phyloP scores from a whole-genome alignment of 768 basidiomycete species.

The Peribolospora kevripleyi region DNA sequence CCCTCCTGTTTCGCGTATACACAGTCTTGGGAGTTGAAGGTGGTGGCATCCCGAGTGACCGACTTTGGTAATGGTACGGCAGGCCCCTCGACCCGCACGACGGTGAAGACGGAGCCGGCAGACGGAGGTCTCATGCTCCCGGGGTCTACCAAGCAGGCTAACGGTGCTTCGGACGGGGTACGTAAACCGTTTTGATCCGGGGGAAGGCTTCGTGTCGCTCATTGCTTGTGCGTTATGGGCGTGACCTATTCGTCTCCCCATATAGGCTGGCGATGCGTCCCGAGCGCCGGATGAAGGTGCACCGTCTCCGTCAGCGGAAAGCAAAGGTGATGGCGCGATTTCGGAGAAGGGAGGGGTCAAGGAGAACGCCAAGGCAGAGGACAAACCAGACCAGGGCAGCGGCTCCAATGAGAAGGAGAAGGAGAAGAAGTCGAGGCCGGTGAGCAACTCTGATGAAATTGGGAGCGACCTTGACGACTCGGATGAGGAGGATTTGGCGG shows the following conservation, averaged over 20 bases:
- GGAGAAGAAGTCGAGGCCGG: slow-evolving; percentile 9
- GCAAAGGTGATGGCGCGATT: too few species aligned
- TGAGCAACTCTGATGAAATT: slow-evolving; percentile 44
- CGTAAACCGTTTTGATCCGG: too few species aligned
- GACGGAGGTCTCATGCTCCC: neutral
- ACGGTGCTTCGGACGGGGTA: too few species aligned
- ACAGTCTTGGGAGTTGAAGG: slow-evolving; percentile 91
- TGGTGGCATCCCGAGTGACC: slow-evolving; percentile 80
- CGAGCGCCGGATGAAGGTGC: too few species aligned
- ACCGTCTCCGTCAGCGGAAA: too few species aligned
- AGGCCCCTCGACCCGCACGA: slow-evolving; percentile 6
- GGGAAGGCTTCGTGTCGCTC: too few species aligned
- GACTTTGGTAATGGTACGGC: slow-evolving; percentile 36
- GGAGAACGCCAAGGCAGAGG: neutral
- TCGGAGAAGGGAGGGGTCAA: neutral
- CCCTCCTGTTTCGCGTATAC: neutral
- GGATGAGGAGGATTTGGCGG: slow-evolving; percentile 50
- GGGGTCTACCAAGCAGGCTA: neutral
- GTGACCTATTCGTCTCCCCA: too few species aligned
- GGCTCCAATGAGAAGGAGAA: slow-evolving; percentile 64
- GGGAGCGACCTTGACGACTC: slow-evolving; percentile 93
- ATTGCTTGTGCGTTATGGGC: too few species aligned
- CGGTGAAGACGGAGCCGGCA: neutral
- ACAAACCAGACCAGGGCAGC: slow-evolving; percentile 14
- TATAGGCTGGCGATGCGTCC: too few species aligned